Conservation (phyloP, 2,329 filamentous ascomycete species). For the Cadophora malorum region DNA sequence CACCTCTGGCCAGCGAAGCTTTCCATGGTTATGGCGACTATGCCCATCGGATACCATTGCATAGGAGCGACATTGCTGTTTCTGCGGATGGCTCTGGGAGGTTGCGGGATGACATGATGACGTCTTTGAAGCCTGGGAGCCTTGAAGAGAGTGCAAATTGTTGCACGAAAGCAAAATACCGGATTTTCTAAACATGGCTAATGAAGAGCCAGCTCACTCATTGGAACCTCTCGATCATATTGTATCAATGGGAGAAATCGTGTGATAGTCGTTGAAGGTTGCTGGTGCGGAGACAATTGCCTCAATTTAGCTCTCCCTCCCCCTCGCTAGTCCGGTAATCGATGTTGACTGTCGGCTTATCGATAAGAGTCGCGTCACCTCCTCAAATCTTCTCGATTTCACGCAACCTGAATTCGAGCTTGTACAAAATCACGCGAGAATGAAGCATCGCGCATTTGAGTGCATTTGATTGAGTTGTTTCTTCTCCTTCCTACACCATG, state of each 20-base stretch:
- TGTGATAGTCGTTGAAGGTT: neutral
- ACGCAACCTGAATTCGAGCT: neutral
- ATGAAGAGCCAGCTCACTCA: conserved; percentile 25
- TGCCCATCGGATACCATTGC: conserved; percentile 47
- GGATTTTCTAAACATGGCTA: conserved; percentile 55
- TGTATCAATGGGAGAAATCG: neutral
- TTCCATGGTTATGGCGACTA: conserved; percentile 46
- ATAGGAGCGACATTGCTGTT: conserved; percentile 45
- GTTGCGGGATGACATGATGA: conserved; percentile 37
- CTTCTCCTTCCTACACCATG: neutral
- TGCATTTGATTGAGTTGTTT: neutral
- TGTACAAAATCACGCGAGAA: neutral
- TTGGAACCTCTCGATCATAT: conserved; percentile 25
- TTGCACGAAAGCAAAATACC: conserved; percentile 47
- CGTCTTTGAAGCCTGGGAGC: conserved; percentile 43
- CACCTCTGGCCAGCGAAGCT: conserved; percentile 44
- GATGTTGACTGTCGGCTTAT: neutral
- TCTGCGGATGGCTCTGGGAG: conserved; percentile 25
- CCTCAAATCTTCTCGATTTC: conserved; percentile 14
- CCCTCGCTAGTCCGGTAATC: conserved; percentile 4
- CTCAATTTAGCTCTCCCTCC: conserved; percentile 11
- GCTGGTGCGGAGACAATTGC: neutral
- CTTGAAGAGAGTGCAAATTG: conserved; percentile 46
- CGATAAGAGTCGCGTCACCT: conserved; percentile 7
- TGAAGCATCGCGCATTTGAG: conserved; percentile 8